A percentile compares a stretch with the other conserved stretches of the same genome.
Evolutionary conservation across 2,329 filamentous ascomycete species (phyloP).

Genomic region (Trichoderma koningiopsis): DNA sequence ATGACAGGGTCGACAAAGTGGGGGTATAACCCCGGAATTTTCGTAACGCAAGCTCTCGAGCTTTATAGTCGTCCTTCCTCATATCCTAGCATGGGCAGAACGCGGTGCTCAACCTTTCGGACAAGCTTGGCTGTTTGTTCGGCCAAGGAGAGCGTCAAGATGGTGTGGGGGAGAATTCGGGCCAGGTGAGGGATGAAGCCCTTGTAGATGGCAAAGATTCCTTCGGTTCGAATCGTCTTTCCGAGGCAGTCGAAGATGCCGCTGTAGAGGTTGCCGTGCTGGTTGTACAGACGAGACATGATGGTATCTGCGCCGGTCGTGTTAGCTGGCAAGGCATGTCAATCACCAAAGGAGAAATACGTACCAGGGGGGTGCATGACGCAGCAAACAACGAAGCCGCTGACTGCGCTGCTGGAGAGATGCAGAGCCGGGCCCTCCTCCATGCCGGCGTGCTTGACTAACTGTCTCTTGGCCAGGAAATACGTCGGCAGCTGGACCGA

Average conservation of each 20-base stretch:
- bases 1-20: conserved; percentile 7
- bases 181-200: conserved; percentile 94
- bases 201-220: conserved; percentile 92
- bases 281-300: conserved; percentile 99
- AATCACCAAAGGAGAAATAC: conserved; percentile 32
- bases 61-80: conserved; percentile 20
- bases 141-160: conserved; percentile 87
- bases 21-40: background rate
- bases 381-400: conserved; percentile 94
- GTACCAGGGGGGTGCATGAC: conserved; percentile 95
- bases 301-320: conserved; percentile 69
- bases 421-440: conserved; percentile 88
- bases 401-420: conserved; percentile 82
- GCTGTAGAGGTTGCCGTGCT: conserved; percentile 94
- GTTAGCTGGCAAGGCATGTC: conserved; percentile 21
- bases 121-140: conserved; percentile 97
- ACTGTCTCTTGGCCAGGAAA: conserved; percentile 89
- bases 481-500: conserved; percentile 97
- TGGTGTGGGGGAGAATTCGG: conserved; percentile 91
- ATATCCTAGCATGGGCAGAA: conserved; percentile 50
- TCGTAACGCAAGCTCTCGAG: background rate
- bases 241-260: conserved; percentile 89
- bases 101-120: conserved; percentile 68
- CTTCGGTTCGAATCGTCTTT: conserved; percentile 90
- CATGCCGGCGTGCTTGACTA: conserved; percentile 83